Percentiles rank a stretch among this genome's conserved stretches.
These are phyloP conservation scores for Tricharina praecox DNA, from an alignment of 495 filamentous ascomycete species.

Conservation along the genomic window DNA sequence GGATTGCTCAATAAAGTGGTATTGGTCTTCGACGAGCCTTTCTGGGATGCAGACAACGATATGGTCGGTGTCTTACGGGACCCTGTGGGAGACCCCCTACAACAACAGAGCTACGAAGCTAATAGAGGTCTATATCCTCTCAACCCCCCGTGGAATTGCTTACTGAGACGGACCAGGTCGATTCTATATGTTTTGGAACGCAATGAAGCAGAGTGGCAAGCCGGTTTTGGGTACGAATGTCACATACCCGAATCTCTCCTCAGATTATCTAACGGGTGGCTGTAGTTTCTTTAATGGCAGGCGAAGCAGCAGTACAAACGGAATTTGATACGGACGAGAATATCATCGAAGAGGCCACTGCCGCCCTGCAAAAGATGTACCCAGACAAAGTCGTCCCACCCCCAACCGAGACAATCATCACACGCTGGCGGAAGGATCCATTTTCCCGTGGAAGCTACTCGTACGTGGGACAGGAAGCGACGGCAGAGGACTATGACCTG, in stretches of 20 bases:
- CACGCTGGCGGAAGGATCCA: constrained; percentile 77
- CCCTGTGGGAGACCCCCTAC: constrained; percentile 39
- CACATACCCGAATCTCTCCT: background rate
- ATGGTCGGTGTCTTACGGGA: constrained; percentile 85
- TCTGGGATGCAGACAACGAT: constrained; percentile 84
- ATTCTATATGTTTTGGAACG: constrained; percentile 97
- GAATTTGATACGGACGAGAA: constrained; percentile 56
- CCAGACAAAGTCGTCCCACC: constrained; percentile 45
- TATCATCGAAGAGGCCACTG: constrained; percentile 62
- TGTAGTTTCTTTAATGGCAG: constrained; percentile 77
- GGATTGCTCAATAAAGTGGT: constrained; percentile 91
- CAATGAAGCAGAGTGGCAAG: constrained; percentile 68
- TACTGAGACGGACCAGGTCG: constrained; percentile 40
- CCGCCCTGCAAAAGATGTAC: constrained; percentile 53
- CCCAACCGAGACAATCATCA: constrained; percentile 76
- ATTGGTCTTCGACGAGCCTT: constrained; percentile 70
- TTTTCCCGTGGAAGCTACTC: constrained; percentile 90
- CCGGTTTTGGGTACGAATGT: constrained; percentile 42
- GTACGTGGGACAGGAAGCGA: constrained; percentile 64
- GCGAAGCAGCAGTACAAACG: constrained; percentile 77
- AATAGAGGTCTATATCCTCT: constrained; percentile 32
- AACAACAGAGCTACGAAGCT: constrained; percentile 44
- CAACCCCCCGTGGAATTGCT: constrained; percentile 32
- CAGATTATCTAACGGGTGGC: constrained; percentile 8
- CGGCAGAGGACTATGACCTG: constrained; percentile 74